These are phyloP conservation scores for Centella asiatica DNA, from an alignment of 129 eudicot genomes.

Conservation along the genomic window DNA sequence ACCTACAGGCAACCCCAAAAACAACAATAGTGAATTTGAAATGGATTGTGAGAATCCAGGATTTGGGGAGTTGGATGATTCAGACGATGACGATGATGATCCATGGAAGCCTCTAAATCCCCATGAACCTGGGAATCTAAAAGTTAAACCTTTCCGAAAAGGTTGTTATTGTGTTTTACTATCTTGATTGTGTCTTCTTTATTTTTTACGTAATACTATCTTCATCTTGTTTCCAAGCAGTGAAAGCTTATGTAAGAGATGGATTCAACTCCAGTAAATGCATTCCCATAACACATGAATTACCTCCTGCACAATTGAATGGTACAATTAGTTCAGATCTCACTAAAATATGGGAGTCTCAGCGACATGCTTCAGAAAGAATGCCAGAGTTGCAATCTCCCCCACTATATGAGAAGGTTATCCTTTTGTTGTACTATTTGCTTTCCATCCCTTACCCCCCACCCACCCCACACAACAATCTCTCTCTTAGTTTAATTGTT, in stretches of 20 bases:
- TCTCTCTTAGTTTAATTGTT: no score
- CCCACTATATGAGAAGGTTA: slow-evolving; percentile 75
- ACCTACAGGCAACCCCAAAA: slow-evolving; percentile 24
- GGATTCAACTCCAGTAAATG: slow-evolving; percentile 28
- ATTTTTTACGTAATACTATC: neutral
- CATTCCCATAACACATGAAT: slow-evolving; percentile 35
- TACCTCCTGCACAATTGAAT: slow-evolving; percentile 65
- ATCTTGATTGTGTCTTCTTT: slow-evolving; percentile 2
- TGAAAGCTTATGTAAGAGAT: slow-evolving; percentile 36
- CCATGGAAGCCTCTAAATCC: slow-evolving; percentile 97
- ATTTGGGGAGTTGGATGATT: slow-evolving; percentile 38
- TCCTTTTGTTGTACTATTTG: slow-evolving; percentile 10
- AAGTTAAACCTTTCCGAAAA: slow-evolving; percentile 72
- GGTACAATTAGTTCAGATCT: slow-evolving; percentile 71
- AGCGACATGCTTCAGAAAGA: slow-evolving; percentile 18
- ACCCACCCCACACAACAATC: no score
- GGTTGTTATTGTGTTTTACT: slow-evolving; percentile 28
- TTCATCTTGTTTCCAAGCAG: slow-evolving; percentile 36
- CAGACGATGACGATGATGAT: slow-evolving; percentile 52
- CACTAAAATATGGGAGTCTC: slow-evolving; percentile 63
- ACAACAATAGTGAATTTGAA: slow-evolving; percentile 33
- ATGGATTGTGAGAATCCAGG: slow-evolving; percentile 52
- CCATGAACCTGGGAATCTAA: slow-evolving; percentile 84
- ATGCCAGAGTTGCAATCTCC: slow-evolving; percentile 35
- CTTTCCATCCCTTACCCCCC: neutral